Evolutionary conservation across 805 yeast genomes (phyloP).

Genomic region (Saccharomyces jurei): DNA sequence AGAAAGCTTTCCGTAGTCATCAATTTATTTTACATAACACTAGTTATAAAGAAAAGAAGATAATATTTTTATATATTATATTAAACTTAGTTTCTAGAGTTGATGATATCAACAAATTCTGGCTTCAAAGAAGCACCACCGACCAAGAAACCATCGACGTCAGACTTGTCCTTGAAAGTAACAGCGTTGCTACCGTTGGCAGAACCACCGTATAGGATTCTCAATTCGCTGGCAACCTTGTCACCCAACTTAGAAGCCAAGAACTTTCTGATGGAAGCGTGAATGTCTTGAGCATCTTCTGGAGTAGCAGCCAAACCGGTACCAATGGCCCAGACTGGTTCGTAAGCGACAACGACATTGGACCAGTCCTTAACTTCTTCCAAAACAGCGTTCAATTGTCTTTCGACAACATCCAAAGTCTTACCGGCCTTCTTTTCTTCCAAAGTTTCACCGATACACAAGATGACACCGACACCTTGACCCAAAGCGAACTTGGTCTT

Average conservation of each 20-base stretch:
- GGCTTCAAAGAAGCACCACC: constrained; percentile 99
- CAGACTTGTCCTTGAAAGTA: constrained; percentile 83
- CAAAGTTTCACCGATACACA: constrained; percentile 95
- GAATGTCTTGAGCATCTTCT: constrained; percentile 94
- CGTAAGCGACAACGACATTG: constrained; percentile 91
- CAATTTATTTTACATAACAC: not conserved
- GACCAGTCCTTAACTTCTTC: constrained; percentile 82
- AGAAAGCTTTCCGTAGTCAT: constrained; percentile 2
- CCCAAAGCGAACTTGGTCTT: constrained; percentile 93
- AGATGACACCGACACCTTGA: constrained; percentile 79
- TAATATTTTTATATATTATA: not conserved
- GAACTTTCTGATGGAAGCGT: constrained; percentile 78
- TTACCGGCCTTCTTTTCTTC: constrained; percentile 88
- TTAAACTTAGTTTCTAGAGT: constrained; percentile 60
- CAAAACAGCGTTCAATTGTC: constrained; percentile 85
- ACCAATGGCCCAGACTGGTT: constrained; percentile 99
- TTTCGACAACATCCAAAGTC: constrained; percentile 78
- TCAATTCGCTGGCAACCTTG: constrained; percentile 64
- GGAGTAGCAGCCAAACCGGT: constrained; percentile 99
- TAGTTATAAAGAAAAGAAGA: constrained; percentile 1
- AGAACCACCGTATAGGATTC: constrained; percentile 98
- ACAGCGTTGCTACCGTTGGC: constrained; percentile 91
- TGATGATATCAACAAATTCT: constrained; percentile 91
- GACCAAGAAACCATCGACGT: constrained; percentile 97
- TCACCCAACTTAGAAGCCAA: constrained; percentile 69